These are phyloP conservation scores for Penicillium arizonense DNA, from an alignment of 495 filamentous ascomycete genomes.

Conservation along the genomic window DNA sequence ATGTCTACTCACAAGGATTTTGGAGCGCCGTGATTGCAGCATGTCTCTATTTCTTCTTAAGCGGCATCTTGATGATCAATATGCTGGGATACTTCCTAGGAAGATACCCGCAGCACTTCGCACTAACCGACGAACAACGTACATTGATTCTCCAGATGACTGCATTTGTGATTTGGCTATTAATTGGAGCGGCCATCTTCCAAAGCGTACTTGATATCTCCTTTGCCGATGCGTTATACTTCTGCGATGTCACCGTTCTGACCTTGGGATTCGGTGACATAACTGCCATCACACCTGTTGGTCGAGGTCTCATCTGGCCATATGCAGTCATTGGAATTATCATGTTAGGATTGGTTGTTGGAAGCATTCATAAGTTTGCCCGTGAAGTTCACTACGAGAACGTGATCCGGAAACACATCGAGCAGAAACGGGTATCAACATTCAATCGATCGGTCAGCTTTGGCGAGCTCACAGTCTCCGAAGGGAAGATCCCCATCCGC, in stretches of 20 bases:
- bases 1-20: slow-evolving; percentile 71
- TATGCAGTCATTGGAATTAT: slow-evolving; percentile 84
- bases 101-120: slow-evolving; percentile 74
- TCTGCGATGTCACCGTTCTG: slow-evolving; percentile 63
- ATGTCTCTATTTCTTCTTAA: slow-evolving; percentile 61
- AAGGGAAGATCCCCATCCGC: neutral
- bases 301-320: slow-evolving; percentile 70
- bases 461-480: slow-evolving; percentile 5
- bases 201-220: slow-evolving; percentile 43
- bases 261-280: slow-evolving; percentile 68
- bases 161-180: slow-evolving; percentile 60
- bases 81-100: slow-evolving; percentile 77
- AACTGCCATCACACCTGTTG: slow-evolving; percentile 42
- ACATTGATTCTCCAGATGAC: slow-evolving; percentile 66
- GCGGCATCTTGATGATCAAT: slow-evolving; percentile 67
- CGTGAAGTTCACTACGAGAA: slow-evolving; percentile 63
- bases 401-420: slow-evolving; percentile 62
- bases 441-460: slow-evolving; percentile 53
- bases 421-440: slow-evolving; percentile 55
- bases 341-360: slow-evolving; percentile 82
- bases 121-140: slow-evolving; percentile 69
- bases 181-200: slow-evolving; percentile 59
- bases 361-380: slow-evolving; percentile 73
- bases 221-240: slow-evolving; percentile 60
- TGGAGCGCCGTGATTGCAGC: slow-evolving; percentile 76